Evolutionary conservation across 208 protist genomes (phyloP).

Genomic region (Acanthamoeba sp.): DNA sequence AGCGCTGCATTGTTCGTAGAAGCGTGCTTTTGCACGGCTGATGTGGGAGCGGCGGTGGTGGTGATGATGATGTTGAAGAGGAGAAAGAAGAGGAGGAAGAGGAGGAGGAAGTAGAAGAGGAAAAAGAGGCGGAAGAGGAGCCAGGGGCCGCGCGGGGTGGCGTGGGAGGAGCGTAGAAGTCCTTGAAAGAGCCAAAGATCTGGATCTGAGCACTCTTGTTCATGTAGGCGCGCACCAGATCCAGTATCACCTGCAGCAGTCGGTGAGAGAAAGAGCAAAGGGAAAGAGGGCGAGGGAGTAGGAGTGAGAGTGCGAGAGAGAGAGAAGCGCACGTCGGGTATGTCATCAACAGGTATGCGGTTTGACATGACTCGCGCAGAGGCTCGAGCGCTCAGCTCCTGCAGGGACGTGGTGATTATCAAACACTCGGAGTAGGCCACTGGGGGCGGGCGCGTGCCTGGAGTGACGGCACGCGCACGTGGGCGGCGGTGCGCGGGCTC

Average conservation of each 20-base stretch:
- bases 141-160: too few relatives aligned
- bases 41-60: not conserved
- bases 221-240: slow-evolving; percentile 14
- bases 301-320: not conserved
- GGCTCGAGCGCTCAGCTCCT: not conserved
- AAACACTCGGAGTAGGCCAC: not conserved
- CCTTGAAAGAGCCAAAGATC: not conserved
- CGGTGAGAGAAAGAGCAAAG: too few relatives aligned
- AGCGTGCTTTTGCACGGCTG: not conserved
- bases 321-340: not conserved
- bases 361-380: not conserved
- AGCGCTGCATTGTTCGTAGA: not conserved
- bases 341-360: too few relatives aligned
- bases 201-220: not conserved
- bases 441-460: not conserved
- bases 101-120: not conserved
- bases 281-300: not conserved
- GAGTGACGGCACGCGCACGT: not conserved
- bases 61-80: too few relatives aligned
- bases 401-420: not conserved
- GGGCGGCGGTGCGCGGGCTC: not conserved
- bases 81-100: too few relatives aligned
- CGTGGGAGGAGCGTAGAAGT: not conserved
- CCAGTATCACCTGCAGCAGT: not conserved
- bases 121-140: not conserved